Percentiles rank a stretch among this genome's conserved stretches.
Conservation (phyloP, 148 eudicot genomes). For the Agrostemma githago region DNA sequence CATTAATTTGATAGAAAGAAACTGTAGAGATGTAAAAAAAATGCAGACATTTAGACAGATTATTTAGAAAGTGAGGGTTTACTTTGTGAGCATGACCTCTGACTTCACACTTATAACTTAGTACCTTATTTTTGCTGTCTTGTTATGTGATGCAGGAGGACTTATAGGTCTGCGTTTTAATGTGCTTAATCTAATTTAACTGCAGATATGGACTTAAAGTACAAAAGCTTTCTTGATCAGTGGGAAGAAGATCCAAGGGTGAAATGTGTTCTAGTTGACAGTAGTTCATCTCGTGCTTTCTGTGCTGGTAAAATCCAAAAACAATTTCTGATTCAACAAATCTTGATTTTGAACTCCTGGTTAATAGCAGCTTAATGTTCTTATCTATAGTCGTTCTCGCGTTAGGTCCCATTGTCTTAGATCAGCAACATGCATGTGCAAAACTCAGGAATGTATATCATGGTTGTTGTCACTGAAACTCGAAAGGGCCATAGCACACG, state of each 20-base stretch:
- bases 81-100: not conserved
- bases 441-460: conserved; percentile 95
- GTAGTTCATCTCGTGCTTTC: conserved; percentile 89
- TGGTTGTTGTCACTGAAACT: conserved; percentile 80
- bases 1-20: not conserved
- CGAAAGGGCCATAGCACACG: conserved; percentile 71
- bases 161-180: not conserved
- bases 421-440: conserved; percentile 29
- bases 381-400: conserved; percentile 11
- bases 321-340: not conserved
- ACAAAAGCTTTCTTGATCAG: conserved; percentile 79
- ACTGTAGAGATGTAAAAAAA: not conserved
- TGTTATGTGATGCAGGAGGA: conserved; percentile 4
- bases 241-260: conserved; percentile 93
- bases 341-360: not conserved
- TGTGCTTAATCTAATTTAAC: not conserved
- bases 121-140: not conserved
- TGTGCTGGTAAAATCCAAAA: conserved; percentile 62
- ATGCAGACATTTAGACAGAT: not conserved
- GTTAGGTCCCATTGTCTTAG: conserved; percentile 14
- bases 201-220: conserved; percentile 86
- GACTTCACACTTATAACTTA: not conserved
- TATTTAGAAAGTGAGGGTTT: not conserved
- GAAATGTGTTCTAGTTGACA: conserved; percentile 78
- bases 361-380: conserved; percentile 18